Evolutionary conservation across 2,329 filamentous ascomycete species (phyloP).

Genomic region (Tolypocladium capitatum): DNA sequence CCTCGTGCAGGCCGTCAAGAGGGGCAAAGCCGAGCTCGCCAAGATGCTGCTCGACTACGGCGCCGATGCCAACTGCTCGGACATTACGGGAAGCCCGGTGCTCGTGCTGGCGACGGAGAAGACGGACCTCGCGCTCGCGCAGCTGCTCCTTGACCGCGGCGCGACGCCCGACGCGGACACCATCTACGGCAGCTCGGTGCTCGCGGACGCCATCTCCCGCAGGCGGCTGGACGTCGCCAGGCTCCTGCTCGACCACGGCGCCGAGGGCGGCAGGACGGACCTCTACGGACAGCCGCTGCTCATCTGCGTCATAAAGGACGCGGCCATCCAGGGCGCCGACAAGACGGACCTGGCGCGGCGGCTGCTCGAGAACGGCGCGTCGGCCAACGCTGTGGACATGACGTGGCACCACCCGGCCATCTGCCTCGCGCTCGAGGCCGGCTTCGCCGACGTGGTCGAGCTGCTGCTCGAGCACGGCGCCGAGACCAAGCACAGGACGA

Average conservation of each 20-base stretch:
- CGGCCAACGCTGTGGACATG: constrained; percentile 14
- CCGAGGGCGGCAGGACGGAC: constrained; percentile 18
- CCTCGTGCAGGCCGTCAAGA: constrained; percentile 15
- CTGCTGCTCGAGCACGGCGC: constrained; percentile 17
- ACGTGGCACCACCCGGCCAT: constrained; percentile 10
- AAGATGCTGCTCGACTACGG: constrained; percentile 19
- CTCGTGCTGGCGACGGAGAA: constrained; percentile 16
- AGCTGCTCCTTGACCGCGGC: constrained; percentile 20
- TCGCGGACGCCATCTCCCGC: constrained; percentile 19
- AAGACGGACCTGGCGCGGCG: constrained; percentile 14
- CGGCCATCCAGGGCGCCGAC: constrained; percentile 10
- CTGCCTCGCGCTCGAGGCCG: constrained; percentile 13
- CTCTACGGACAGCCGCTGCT: constrained; percentile 18
- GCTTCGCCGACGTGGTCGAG: constrained; percentile 10
- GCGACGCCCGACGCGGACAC: constrained; percentile 17
- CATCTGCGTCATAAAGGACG: constrained; percentile 15
- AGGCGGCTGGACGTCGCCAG: constrained; percentile 17
- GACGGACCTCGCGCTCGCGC: constrained; percentile 15
- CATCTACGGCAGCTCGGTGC: constrained; percentile 17
- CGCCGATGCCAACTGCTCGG: constrained; percentile 18
- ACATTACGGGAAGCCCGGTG: constrained; percentile 17
- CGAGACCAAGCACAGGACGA: constrained; percentile 13
- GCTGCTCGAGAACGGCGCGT: constrained; percentile 21
- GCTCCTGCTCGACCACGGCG: constrained; percentile 19
- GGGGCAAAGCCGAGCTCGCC: constrained; percentile 13